Evolutionary conservation across 495 filamentous ascomycete species (phyloP).

Genomic region (Penicillium bovifimosum): DNA sequence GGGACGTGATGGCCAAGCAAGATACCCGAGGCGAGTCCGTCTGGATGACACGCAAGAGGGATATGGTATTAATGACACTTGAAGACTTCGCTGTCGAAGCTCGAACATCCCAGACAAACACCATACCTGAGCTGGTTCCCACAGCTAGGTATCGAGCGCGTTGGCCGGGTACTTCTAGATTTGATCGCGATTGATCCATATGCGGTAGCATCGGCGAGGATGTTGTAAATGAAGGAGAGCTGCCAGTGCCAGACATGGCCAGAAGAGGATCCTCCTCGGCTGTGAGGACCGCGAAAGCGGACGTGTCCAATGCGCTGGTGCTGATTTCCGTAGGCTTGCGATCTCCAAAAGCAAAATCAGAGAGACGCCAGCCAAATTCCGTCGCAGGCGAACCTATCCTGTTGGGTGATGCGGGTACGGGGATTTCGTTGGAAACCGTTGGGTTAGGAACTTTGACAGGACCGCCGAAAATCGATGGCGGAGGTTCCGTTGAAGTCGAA

Average conservation of each 20-base stretch:
- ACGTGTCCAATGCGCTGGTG: conserved; percentile 68
- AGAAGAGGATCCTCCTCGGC: conserved; percentile 71
- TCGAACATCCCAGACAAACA: conserved; percentile 84
- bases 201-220: conserved; percentile 50
- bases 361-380: conserved; percentile 53
- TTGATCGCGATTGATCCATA: conserved; percentile 40
- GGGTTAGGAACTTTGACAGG: conserved; percentile 11
- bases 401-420: conserved; percentile 29
- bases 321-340: conserved; percentile 56
- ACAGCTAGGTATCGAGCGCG: conserved; percentile 74
- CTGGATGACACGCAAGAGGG: conserved; percentile 73
- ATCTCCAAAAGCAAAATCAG: conserved; percentile 51
- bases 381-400: conserved; percentile 3
- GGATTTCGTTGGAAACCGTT: conserved; percentile 10
- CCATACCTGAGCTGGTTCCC: conserved; percentile 70
- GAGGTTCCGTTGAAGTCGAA: background rate
- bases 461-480: conserved; percentile 37
- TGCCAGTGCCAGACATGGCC: conserved; percentile 48
- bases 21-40: conserved; percentile 89
- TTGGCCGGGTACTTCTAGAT: conserved; percentile 67
- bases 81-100: conserved; percentile 47
- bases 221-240: conserved; percentile 52
- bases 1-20: conserved; percentile 75
- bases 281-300: conserved; percentile 62
- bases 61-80: conserved; percentile 48